These are phyloP conservation scores for Aspergillus heteromorphus DNA, from an alignment of 495 filamentous ascomycete genomes.

Conservation along the genomic window DNA sequence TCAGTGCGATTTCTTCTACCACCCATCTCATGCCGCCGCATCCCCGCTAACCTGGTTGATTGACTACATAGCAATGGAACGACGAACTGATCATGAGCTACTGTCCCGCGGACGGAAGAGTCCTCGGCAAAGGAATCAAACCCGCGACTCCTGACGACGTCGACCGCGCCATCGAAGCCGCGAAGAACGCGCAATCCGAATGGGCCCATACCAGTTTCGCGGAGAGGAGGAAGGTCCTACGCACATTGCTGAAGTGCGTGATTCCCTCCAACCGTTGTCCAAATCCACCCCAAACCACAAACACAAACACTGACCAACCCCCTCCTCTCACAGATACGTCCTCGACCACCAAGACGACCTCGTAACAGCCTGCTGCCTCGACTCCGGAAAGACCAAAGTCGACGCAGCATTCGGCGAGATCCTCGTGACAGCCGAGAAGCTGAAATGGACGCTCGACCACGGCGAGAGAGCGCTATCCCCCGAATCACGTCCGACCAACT, in stretches of 20 bases:
- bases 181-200: slow-evolving; percentile 66
- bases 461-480: slow-evolving; percentile 77
- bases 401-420: slow-evolving; percentile 93
- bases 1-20: no score
- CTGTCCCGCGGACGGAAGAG: slow-evolving; percentile 79
- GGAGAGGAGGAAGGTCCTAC: slow-evolving; percentile 73
- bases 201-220: slow-evolving; percentile 79
- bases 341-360: slow-evolving; percentile 89
- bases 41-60: neutral
- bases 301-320: neutral
- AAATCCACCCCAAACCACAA: no score
- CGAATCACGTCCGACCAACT: slow-evolving; percentile 69
- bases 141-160: slow-evolving; percentile 74
- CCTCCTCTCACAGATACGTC: slow-evolving; percentile 48
- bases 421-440: slow-evolving; percentile 85
- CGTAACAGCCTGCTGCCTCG: slow-evolving; percentile 78
- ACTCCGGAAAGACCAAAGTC: slow-evolving; percentile 95
- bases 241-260: slow-evolving; percentile 69
- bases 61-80: slow-evolving; percentile 35
- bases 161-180: slow-evolving; percentile 70
- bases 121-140: slow-evolving; percentile 69
- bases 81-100: slow-evolving; percentile 57
- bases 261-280: neutral
- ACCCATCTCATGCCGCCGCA: neutral
- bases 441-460: slow-evolving; percentile 89